Percentiles rank a stretch among this genome's conserved stretches.
phyloP scores from a whole-genome alignment of 352 stramenopile species.

The Phytophthora sp. region DNA sequence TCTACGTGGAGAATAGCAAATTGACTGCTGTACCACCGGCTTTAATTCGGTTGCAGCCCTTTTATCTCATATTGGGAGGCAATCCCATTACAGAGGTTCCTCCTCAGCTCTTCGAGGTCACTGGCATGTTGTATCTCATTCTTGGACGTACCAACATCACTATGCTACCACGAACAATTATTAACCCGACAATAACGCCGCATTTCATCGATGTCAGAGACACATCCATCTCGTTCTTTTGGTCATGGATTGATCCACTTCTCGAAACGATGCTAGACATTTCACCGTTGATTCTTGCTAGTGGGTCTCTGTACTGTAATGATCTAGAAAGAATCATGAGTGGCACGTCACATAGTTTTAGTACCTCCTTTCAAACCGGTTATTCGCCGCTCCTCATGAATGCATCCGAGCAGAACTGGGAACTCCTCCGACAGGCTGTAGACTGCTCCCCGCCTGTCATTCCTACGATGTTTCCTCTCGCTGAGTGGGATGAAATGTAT shows the following conservation, averaged over 20 bases:
- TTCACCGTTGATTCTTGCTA: slow-evolving; percentile 15
- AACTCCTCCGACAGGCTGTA: slow-evolving; percentile 7
- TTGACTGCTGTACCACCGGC: slow-evolving; percentile 11
- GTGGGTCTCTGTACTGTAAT: slow-evolving; percentile 22
- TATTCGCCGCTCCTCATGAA: slow-evolving; percentile 25
- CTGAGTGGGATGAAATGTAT: slow-evolving; percentile 11
- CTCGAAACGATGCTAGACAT: slow-evolving; percentile 16
- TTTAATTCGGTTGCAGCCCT: slow-evolving; percentile 23
- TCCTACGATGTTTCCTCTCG: slow-evolving; percentile 6
- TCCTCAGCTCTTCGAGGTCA: slow-evolving; percentile 20
- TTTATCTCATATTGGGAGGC: slow-evolving; percentile 16
- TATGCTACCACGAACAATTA: slow-evolving; percentile 11
- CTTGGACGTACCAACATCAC: slow-evolving; percentile 20
- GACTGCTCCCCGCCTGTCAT: slow-evolving; percentile 16
- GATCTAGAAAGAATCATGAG: slow-evolving; percentile 21
- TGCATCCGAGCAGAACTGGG: slow-evolving; percentile 25
- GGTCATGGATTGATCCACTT: slow-evolving; percentile 33
- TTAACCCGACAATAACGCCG: not conserved
- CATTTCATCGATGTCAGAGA: slow-evolving; percentile 20
- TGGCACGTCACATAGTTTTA: slow-evolving; percentile 12
- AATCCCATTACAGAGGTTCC: slow-evolving; percentile 27
- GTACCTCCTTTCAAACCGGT: not conserved
- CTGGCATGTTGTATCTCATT: slow-evolving; percentile 16
- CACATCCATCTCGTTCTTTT: slow-evolving; percentile 23
- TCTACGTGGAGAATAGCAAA: slow-evolving; percentile 27